Percentiles rank a stretch among this genome's conserved stretches.
These are phyloP conservation scores for Talaromyces wortmannii DNA, from an alignment of 495 filamentous ascomycete genomes.

Conservation along the genomic window DNA sequence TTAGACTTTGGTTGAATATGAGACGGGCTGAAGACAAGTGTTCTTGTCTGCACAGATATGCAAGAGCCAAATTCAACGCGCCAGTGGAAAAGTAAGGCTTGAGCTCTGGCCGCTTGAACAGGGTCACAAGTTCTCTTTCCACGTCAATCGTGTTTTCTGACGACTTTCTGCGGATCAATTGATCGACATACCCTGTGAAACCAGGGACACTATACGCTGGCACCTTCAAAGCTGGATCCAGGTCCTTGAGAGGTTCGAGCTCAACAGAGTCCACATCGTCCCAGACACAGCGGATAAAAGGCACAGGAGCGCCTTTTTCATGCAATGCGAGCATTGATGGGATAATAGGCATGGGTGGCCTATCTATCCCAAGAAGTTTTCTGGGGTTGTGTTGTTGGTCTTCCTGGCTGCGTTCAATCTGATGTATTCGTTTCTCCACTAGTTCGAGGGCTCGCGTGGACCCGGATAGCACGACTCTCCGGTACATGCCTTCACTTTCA, in stretches of 20 bases:
- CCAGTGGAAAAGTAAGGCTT: constrained; percentile 22
- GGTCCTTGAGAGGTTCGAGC: neutral
- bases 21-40: constrained; percentile 17
- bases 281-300: constrained; percentile 30
- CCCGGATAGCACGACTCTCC: constrained; percentile 29
- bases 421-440: constrained; percentile 18
- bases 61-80: constrained; percentile 33
- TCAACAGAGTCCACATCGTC: neutral
- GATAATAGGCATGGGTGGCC: constrained; percentile 21
- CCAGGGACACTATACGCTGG: constrained; percentile 16
- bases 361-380: constrained; percentile 7
- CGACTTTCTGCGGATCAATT: constrained; percentile 9
- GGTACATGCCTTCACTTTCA: constrained; percentile 24
- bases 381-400: constrained; percentile 11
- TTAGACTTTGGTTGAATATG: constrained; percentile 22
- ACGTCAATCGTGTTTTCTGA: neutral
- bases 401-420: constrained; percentile 3
- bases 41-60: constrained; percentile 25
- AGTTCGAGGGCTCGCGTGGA: constrained; percentile 22
- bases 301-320: constrained; percentile 11
- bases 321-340: constrained; percentile 15
- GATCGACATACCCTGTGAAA: constrained; percentile 27
- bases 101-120: constrained; percentile 14
- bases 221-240: neutral
- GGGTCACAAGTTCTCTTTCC: constrained; percentile 7